These are phyloP conservation scores for Trichophyton equinum DNA, from an alignment of 2,329 filamentous ascomycete genomes.

Conservation along the genomic window DNA sequence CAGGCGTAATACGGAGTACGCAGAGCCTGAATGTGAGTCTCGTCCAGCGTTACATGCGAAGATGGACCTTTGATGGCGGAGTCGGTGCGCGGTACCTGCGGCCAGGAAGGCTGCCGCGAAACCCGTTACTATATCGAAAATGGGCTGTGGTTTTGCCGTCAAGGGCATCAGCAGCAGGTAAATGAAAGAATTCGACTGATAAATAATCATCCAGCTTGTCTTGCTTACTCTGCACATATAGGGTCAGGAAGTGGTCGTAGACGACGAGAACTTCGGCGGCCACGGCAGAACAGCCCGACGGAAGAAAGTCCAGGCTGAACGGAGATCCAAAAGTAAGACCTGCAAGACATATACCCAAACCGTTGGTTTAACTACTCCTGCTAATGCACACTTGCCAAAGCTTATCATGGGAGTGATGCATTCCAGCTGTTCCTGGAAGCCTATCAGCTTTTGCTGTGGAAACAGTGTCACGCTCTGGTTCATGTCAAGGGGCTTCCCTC, in stretches of 20 bases:
- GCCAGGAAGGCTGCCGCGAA: constrained; percentile 55
- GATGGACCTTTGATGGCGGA: constrained; percentile 27
- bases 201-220: neutral
- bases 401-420: constrained; percentile 51
- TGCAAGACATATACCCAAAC: constrained; percentile 23
- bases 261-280: constrained; percentile 57
- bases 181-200: neutral
- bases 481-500: constrained; percentile 51
- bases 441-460: constrained; percentile 71
- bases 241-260: constrained; percentile 39
- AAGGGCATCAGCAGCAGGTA: constrained; percentile 69
- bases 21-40: neutral
- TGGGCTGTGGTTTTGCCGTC: constrained; percentile 65
- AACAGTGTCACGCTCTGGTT: constrained; percentile 65
- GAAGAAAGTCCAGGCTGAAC: constrained; percentile 46
- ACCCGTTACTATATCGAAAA: constrained; percentile 60
- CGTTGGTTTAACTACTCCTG: neutral
- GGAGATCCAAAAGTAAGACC: constrained; percentile 36
- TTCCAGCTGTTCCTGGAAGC: constrained; percentile 70
- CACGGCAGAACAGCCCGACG: constrained; percentile 44
- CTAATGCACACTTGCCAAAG: constrained; percentile 19
- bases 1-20: neutral
- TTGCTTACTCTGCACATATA: constrained; percentile 12
- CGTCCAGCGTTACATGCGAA: neutral
- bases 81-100: constrained; percentile 38